Conservation (phyloP, 371 early-diverging fungal species). For the Lichtheimia corymbifera region DNA sequence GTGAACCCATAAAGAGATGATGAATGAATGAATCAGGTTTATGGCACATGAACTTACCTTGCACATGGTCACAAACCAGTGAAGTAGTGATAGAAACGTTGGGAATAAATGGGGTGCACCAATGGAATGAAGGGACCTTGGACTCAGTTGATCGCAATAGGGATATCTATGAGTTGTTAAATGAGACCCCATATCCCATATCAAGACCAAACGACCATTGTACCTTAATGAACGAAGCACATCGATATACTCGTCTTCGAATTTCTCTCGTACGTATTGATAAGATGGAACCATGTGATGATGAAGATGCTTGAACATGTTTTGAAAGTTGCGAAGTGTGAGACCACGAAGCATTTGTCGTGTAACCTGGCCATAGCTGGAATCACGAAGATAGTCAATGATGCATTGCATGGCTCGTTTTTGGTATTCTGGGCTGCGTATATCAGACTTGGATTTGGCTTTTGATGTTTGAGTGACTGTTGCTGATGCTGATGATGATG, state of each 20-base stretch:
- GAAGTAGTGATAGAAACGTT: conserved; percentile 78
- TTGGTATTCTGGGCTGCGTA: not conserved
- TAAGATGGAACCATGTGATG: not conserved
- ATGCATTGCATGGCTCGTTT: not conserved
- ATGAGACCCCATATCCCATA: not conserved
- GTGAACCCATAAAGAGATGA: not conserved
- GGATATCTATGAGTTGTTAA: conserved; percentile 56
- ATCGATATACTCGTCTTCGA: not conserved
- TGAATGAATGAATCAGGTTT: not conserved
- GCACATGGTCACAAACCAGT: conserved; percentile 70
- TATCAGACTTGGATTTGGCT: not conserved
- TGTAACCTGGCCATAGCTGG: conserved; percentile 1
- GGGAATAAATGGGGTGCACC: conserved; percentile 92
- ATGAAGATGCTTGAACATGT: not conserved
- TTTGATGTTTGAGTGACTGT: not conserved
- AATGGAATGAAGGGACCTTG: conserved; percentile 80
- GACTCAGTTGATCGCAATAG: conserved; percentile 81
- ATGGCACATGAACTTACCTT: not conserved
- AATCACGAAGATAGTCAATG: not conserved
- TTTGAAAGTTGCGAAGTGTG: not conserved
- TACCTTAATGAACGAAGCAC: not conserved
- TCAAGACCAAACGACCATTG: not conserved
- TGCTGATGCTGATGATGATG: not conserved
- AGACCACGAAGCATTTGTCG: not conserved
- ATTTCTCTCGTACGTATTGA: not conserved